Conservation (phyloP, 441 rosid genomes). For the Jatropha multifida region DNA sequence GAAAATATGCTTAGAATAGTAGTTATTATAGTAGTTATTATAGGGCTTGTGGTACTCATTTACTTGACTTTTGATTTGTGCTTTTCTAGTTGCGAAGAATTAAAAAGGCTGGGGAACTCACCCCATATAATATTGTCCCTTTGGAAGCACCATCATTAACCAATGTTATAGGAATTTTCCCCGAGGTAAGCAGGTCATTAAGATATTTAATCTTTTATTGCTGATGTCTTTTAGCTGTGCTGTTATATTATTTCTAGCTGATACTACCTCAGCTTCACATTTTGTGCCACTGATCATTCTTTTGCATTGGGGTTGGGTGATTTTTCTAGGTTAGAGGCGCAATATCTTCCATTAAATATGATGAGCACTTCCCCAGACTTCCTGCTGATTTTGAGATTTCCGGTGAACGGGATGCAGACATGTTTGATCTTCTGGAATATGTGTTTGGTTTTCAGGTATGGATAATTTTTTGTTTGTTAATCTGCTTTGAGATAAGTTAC, state of each 20-base stretch:
- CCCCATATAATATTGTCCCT: conserved; percentile 91
- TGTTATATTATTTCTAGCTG: background rate
- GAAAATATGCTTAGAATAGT: background rate
- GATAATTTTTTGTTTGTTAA: conserved; percentile 8
- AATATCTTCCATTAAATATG: conserved; percentile 75
- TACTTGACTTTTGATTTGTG: conserved; percentile 19
- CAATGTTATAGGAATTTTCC: conserved; percentile 85
- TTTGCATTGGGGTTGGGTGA: conserved; percentile 13
- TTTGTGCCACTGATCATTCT: background rate
- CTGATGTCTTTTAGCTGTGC: background rate
- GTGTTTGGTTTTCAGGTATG: conserved; percentile 98
- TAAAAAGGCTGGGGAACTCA: conserved; percentile 74
- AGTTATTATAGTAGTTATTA: background rate
- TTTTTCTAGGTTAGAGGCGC: conserved; percentile 84
- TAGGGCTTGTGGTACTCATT: conserved; percentile 3
- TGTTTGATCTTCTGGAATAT: conserved; percentile 92
- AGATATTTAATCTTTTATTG: conserved; percentile 10
- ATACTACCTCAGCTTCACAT: conserved; percentile 4
- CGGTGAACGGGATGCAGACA: conserved; percentile 83
- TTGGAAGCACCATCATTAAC: conserved; percentile 85
- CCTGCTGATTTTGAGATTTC: conserved; percentile 69
- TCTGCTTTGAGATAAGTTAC: background rate
- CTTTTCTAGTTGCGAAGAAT: conserved; percentile 70
- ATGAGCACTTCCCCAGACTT: conserved; percentile 81
- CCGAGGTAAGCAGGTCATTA: conserved; percentile 67